Evolutionary conservation across 2,329 filamentous ascomycete species (phyloP), one percentile per base, ranked within the genome.

Genomic region (Botrytis fabae): DNA sequence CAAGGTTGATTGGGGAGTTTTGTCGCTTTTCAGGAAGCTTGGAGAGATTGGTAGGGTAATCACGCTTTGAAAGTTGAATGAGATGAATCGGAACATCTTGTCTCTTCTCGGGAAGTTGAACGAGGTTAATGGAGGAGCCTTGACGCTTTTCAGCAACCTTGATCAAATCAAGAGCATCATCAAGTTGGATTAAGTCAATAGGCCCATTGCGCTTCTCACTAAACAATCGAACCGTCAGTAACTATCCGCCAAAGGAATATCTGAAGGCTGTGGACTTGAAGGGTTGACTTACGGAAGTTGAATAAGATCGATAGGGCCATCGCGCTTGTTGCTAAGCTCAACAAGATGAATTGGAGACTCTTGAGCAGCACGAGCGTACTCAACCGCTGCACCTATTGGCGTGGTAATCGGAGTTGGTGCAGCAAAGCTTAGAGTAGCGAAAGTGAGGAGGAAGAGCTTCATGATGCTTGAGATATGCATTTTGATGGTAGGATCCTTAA

Each of bases 391-490:
- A 14, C 18, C 65, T 35, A 32, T 22, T 20, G 42, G 63, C 25
- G 28, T 20, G 22, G 48, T 40, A 12, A 48, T 22, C 7, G 62
- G 42, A 44, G 46, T 48, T 32, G 48, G 70, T 32, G 63, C 62
- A 7, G 62, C 63, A n/a, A 72, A 2, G 16, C 62, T 48, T 22
- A 72, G 28, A n/a, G 40, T 28, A 25, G 57, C 28, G 18, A 68
- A 44, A 32, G 40, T 2, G 63, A 72, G 40, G 48, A 68, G 25
- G 32, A 25, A 69, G 51, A 72, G 16, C 4, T 42, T 35, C 38
- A 61, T 48, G 70, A 60, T 46, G 22, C 5, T 48, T 48, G 62
- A 25, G 28, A 18, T 25, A 16, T 40, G 62, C 70, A 72, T 72
- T 4, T 68, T 48, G 62, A 60, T 16, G 32, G 40, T 14, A 35